These are phyloP conservation scores for Arabidopsis lyrata DNA, from an alignment of 441 rosid genomes.

Conservation along the genomic window DNA sequence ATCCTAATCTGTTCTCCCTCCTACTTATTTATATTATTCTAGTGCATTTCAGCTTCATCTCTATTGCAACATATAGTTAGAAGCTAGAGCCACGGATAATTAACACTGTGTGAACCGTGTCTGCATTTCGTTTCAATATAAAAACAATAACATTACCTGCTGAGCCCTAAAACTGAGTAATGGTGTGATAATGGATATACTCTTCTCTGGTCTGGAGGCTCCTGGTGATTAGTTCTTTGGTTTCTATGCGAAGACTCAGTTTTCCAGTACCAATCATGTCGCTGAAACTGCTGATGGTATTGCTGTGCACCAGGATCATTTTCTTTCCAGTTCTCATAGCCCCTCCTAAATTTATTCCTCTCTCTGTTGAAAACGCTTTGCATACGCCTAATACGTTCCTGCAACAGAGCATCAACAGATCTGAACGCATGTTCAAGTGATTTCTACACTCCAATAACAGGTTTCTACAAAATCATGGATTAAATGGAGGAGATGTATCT, in stretches of 20 bases:
- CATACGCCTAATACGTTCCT: conserved; percentile 98
- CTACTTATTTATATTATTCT: background rate
- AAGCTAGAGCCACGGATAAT: conserved; percentile 5
- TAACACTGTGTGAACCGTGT: background rate
- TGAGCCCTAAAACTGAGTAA: conserved; percentile 90
- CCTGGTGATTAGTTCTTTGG: conserved; percentile 64
- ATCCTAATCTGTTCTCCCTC: background rate
- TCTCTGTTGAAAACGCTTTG: conserved; percentile 94
- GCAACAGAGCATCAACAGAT: conserved; percentile 28
- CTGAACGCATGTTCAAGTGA: conserved; percentile 24
- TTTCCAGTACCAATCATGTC: conserved; percentile 99
- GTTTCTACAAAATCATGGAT: background rate
- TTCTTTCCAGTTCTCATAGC: conserved; percentile 88
- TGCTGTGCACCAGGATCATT: conserved; percentile 63
- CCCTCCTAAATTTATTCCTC: conserved; percentile 70
- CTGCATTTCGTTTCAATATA: background rate
- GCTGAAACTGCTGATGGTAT: conserved; percentile 83
- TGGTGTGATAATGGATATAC: conserved; percentile 88
- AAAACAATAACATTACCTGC: conserved; percentile 58
- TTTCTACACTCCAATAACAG: background rate
- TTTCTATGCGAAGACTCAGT: conserved; percentile 68
- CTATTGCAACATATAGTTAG: background rate
- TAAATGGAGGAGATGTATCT: background rate
- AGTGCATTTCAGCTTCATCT: conserved; percentile 16
- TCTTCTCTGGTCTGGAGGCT: conserved; percentile 61